A percentile compares a stretch with the other conserved stretches of the same genome.
phyloP scores from a whole-genome alignment of 495 filamentous ascomycete genomes.

The Xylaria castorea region DNA sequence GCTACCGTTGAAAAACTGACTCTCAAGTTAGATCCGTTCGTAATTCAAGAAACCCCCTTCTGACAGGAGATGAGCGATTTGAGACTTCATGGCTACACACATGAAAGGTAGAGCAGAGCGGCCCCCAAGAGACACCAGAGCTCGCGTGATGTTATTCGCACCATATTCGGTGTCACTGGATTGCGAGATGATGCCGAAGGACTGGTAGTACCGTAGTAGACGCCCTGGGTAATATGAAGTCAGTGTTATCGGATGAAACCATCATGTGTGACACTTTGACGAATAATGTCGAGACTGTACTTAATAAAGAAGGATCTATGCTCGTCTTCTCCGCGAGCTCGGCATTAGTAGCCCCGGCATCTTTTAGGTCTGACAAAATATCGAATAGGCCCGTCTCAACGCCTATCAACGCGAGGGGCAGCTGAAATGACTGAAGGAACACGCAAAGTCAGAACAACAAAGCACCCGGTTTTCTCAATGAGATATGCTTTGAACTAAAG shows the following conservation, averaged over 20 bases:
- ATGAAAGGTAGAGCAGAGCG: slow-evolving; percentile 39
- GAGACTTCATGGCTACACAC: not conserved
- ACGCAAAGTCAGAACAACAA: slow-evolving; percentile 11
- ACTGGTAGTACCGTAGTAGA: slow-evolving; percentile 52
- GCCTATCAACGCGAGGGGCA: slow-evolving; percentile 41
- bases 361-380: slow-evolving; percentile 34
- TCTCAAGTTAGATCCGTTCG: slow-evolving; percentile 6
- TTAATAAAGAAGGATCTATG: slow-evolving; percentile 43
- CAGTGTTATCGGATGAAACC: not conserved
- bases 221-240: slow-evolving; percentile 39
- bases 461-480: not conserved
- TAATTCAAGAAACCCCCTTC: not conserved
- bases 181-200: slow-evolving; percentile 47
- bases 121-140: slow-evolving; percentile 37
- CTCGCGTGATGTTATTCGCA: slow-evolving; percentile 45
- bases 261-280: not conserved
- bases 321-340: slow-evolving; percentile 42
- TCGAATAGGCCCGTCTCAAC: slow-evolving; percentile 49
- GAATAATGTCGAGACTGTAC: slow-evolving; percentile 31
- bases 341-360: slow-evolving; percentile 31
- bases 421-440: slow-evolving; percentile 32
- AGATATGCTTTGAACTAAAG: not conserved
- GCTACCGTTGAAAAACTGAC: slow-evolving; percentile 44
- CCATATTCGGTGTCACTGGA: slow-evolving; percentile 41
- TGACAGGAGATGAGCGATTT: not conserved